Base-by-base conservation (phyloP, 2,329 filamentous ascomycete genomes). In the Colletotrichum higginsianum region DNA sequence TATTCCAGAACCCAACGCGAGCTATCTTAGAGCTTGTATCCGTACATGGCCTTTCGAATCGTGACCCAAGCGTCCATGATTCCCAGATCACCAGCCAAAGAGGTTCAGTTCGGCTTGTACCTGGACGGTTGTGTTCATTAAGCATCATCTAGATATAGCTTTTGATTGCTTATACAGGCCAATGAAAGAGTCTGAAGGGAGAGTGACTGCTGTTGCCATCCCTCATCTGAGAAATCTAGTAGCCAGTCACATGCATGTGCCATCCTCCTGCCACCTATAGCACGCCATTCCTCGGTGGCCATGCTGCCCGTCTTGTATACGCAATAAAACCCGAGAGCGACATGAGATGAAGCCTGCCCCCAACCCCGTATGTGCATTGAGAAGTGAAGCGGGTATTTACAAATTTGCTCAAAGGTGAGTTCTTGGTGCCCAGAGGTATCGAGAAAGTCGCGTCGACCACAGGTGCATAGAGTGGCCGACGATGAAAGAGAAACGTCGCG, bases 341-440 rank as follows among this genome's bases (percentile, higher is more conserved):
- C 35, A 53, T 40, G 35, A 50, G 40, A 60, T 63, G 44, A 71
- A 63, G 40, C 46, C 38, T 35, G 21, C 38, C 58, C 53, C 53
- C 58, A 42, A 52, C 56, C 46, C 65, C 47, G 42, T 67, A 55
- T 55, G 66, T 63, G 61, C 61, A 60, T 69, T 42, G 38, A 35
- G 58, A 68, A 71, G 58, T 47, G 65, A 69, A 71, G 46, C 38
- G 58, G 65, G 65, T 71, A 71, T 71, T 63, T 68, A 71, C 69
- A 71, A 21, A 44, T 53, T 46, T 68, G 68, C 65, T 68, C 40
- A 64, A 53, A 71, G 30, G 57, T 58, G 66, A 53, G 57, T 58
- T 60, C 46, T 40, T 66, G 53, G 61, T 53, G 46, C 65, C 69
- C 53, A 68, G 67, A 71, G 69, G 69, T 71, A 71, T 71, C 69